Conservation (phyloP, 208 protist genomes). For the Acanthamoeba triangularis region DNA sequence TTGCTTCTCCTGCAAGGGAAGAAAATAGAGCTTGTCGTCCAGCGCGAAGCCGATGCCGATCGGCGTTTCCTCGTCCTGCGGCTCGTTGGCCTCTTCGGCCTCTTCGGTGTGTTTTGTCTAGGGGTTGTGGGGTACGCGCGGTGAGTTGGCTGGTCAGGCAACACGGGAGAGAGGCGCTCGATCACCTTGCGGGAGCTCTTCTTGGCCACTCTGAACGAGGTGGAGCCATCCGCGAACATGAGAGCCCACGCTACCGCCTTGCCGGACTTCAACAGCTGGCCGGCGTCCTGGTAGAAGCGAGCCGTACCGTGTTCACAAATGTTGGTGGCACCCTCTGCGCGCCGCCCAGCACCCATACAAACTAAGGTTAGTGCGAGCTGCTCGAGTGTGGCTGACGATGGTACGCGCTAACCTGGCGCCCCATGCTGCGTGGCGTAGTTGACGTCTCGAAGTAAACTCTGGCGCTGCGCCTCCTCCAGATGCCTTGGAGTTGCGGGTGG, state of each 20-base stretch:
- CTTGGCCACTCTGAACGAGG: not conserved
- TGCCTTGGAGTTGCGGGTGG: not conserved
- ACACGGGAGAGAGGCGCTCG: not conserved
- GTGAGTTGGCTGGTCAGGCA: not conserved
- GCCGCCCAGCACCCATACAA: not conserved
- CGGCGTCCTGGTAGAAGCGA: conserved; percentile 24
- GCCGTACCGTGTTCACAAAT: not conserved
- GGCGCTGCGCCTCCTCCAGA: not conserved
- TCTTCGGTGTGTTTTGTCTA: not conserved
- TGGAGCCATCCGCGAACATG: conserved; percentile 2
- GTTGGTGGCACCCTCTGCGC: conserved; percentile 34
- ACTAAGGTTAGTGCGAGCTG: not conserved
- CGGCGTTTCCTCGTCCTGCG: not conserved
- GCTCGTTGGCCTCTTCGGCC: not conserved
- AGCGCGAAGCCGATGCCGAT: conserved; percentile 10
- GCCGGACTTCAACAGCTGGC: not conserved
- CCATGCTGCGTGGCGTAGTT: not conserved
- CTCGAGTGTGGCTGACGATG: not conserved
- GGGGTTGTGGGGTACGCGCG: not conserved
- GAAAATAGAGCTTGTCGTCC: conserved; percentile 9
- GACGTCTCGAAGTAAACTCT: not conserved
- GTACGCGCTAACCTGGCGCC: not conserved
- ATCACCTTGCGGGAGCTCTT: not conserved
- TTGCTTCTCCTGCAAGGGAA: conserved; percentile 15
- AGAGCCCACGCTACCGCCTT: conserved; percentile 15